These are phyloP conservation scores for Populus euphratica DNA, from an alignment of 345 rosid genomes.

Conservation along the genomic window DNA sequence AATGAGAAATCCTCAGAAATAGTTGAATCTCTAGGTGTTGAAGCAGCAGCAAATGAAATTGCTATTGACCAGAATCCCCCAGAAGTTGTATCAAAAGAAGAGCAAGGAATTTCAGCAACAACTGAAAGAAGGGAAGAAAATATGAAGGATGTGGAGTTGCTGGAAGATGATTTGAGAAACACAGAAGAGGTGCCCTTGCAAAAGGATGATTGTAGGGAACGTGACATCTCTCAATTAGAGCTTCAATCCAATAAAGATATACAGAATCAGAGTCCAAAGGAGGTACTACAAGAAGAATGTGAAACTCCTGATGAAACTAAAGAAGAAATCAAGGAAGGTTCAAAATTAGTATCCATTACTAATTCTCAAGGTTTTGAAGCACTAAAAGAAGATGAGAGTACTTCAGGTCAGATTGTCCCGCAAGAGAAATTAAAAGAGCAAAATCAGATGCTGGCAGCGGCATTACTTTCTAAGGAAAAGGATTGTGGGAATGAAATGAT, in stretches of 20 bases:
- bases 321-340: neutral
- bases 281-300: neutral
- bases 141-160: neutral
- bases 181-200: neutral
- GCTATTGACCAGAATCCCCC: neutral
- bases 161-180: neutral
- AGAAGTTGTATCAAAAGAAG: constrained; percentile 9
- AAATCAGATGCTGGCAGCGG: constrained; percentile 10
- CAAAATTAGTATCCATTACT: neutral
- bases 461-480: constrained; percentile 5
- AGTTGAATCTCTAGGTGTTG: constrained; percentile 8
- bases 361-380: neutral
- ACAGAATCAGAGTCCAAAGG: neutral
- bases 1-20: constrained; percentile 17
- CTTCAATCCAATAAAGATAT: neutral
- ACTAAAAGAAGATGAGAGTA: constrained; percentile 11
- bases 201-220: neutral
- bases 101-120: neutral
- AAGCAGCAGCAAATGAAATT: constrained; percentile 17
- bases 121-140: neutral
- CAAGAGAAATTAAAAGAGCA: constrained; percentile 25
- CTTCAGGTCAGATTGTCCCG: constrained; percentile 16
- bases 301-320: neutral
- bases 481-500: neutral
- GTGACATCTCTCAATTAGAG: neutral